phyloP scores from a whole-genome alignment of 2,329 filamentous ascomycete genomes.

The Amauroascus verrucosus region DNA sequence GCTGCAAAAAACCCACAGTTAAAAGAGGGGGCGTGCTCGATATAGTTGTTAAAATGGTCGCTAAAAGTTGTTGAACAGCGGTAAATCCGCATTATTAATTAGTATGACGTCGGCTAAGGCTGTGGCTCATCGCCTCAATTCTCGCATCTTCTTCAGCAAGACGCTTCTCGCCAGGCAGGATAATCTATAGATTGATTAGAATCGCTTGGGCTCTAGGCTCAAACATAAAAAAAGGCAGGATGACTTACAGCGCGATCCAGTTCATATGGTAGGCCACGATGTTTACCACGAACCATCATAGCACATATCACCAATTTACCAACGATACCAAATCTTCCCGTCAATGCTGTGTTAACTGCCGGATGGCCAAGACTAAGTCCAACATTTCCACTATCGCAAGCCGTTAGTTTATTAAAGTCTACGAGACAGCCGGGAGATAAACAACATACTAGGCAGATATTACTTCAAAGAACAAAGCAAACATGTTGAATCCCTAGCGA shows the following conservation, averaged over 20 bases:
- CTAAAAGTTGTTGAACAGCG: too few species aligned
- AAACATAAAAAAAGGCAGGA: not conserved
- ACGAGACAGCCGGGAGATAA: too few species aligned
- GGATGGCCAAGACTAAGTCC: slow-evolving; percentile 29
- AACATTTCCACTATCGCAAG: slow-evolving; percentile 24
- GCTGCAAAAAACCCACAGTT: too few species aligned
- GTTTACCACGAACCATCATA: slow-evolving; percentile 47
- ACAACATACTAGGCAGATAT: slow-evolving; percentile 32
- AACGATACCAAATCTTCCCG: slow-evolving; percentile 39
- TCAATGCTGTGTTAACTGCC: slow-evolving; percentile 23
- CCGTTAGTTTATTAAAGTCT: not conserved
- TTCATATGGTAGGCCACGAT: slow-evolving; percentile 46
- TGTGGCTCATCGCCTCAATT: slow-evolving; percentile 1
- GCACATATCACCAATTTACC: slow-evolving; percentile 46
- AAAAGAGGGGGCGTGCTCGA: too few species aligned
- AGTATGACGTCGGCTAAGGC: slow-evolving; percentile 10
- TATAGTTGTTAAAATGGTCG: too few species aligned
- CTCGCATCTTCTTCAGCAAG: slow-evolving; percentile 10
- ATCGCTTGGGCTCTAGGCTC: not conserved
- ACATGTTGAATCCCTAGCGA: slow-evolving; percentile 15
- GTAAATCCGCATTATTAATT: not conserved
- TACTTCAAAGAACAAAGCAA: slow-evolving; percentile 34
- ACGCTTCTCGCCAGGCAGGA: slow-evolving; percentile 13
- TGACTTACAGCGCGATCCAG: slow-evolving; percentile 37
- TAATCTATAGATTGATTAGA: slow-evolving; percentile 10